Evolutionary conservation across 2,329 filamentous ascomycete genomes (phyloP).

Genomic region (Paecilomyces dactylethromorphus): DNA sequence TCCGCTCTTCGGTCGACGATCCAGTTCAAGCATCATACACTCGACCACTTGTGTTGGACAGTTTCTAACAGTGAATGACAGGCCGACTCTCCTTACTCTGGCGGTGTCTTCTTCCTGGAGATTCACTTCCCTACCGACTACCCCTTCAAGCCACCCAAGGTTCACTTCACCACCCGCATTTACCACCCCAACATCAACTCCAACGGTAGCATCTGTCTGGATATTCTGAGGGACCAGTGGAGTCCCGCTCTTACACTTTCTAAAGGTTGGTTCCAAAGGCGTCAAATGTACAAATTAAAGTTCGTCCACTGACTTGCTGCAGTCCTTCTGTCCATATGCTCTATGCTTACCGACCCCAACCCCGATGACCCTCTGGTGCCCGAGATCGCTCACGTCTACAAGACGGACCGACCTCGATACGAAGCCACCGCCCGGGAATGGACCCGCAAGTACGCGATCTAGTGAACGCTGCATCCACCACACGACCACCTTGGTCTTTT

Average conservation of each 20-base stretch:
- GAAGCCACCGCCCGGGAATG: constrained; percentile 95
- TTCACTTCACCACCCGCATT: constrained; percentile 99
- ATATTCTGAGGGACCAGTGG: constrained; percentile 98
- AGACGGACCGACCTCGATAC: constrained; percentile 93
- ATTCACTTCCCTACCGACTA: constrained; percentile 99
- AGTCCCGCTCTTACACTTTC: constrained; percentile 96
- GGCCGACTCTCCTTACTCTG: constrained; percentile 95
- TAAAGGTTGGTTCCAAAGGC: constrained; percentile 66
- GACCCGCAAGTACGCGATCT: constrained; percentile 99
- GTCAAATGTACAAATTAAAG: not conserved
- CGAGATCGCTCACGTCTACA: constrained; percentile 99
- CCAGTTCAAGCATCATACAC: constrained; percentile 8
- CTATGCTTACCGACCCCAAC: constrained; percentile 99
- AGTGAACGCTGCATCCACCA: constrained; percentile 28
- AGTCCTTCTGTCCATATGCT: constrained; percentile 99
- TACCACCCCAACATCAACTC: constrained; percentile 99
- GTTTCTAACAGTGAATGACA: constrained; percentile 37
- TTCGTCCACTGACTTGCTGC: constrained; percentile 6
- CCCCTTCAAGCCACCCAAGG: constrained; percentile 99
- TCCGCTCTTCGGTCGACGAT: not conserved
- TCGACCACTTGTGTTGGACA: not conserved
- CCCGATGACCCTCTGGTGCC: constrained; percentile 97
- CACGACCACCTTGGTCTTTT: constrained; percentile 20
- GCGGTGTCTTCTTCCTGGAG: constrained; percentile 96
- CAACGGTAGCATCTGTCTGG: constrained; percentile 97